Conservation (phyloP, 495 filamentous ascomycete species). For the Podospora fimiseda region DNA sequence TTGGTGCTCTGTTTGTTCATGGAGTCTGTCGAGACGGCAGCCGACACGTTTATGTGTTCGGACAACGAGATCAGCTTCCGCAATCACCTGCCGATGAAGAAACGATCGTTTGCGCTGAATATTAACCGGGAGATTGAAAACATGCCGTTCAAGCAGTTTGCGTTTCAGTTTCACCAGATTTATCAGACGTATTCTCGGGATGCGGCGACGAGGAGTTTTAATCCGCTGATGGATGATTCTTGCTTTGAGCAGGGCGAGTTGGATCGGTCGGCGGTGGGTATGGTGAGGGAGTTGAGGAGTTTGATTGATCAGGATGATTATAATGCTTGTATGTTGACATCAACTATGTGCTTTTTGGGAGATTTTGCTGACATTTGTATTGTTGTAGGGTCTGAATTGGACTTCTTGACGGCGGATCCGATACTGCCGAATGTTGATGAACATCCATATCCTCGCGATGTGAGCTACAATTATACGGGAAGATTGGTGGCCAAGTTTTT, state of each 20-base stretch:
- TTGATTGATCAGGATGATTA: constrained; percentile 31
- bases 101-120: constrained; percentile 33
- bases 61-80: constrained; percentile 42
- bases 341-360: neutral
- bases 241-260: constrained; percentile 31
- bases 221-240: constrained; percentile 36
- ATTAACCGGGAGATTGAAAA: constrained; percentile 43
- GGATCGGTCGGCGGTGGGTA: constrained; percentile 30
- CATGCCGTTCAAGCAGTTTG: constrained; percentile 47
- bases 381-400: constrained; percentile 39
- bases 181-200: constrained; percentile 45
- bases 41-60: constrained; percentile 43
- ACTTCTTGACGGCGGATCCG: constrained; percentile 40
- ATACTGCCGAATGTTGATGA: constrained; percentile 38
- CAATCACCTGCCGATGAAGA: constrained; percentile 26
- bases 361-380: neutral
- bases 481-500: constrained; percentile 45
- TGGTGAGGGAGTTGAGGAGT: constrained; percentile 37
- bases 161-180: constrained; percentile 48
- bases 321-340: constrained; percentile 27
- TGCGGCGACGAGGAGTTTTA: constrained; percentile 36
- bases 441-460: constrained; percentile 36
- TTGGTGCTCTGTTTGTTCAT: constrained; percentile 47
- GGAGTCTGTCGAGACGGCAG: constrained; percentile 44
- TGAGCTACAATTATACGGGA: constrained; percentile 44